Conservation (phyloP, 331 rosid species). For the Cydonia oblonga region DNA sequence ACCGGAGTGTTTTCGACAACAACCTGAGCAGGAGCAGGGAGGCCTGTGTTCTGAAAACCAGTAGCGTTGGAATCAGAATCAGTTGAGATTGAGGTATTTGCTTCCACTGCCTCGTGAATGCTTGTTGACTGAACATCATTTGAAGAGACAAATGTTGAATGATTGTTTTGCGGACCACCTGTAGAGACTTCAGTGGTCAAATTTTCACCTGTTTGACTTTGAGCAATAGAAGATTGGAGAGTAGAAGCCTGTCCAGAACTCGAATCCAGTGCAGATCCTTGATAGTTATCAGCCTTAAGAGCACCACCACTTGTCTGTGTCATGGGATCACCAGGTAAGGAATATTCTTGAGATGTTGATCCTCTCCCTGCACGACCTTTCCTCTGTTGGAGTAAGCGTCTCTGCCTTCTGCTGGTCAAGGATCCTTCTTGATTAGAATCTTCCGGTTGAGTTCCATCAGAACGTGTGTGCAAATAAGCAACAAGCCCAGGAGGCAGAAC, state of each 20-base stretch:
- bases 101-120: constrained; percentile 36
- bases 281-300: constrained; percentile 38
- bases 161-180: constrained; percentile 38
- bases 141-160: constrained; percentile 30
- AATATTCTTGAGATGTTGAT: constrained; percentile 60
- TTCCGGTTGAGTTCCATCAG: constrained; percentile 56
- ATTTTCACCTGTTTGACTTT: constrained; percentile 43
- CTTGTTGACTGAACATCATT: constrained; percentile 32
- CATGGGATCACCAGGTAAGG: constrained; percentile 54
- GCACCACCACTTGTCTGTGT: constrained; percentile 40
- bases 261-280: constrained; percentile 36
- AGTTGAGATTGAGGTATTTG: constrained; percentile 31
- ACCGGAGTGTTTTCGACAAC: constrained; percentile 97
- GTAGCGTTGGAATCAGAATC: constrained; percentile 39
- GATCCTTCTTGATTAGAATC: constrained; percentile 65
- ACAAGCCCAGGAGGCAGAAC: constrained; percentile 98
- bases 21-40: constrained; percentile 99
- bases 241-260: constrained; percentile 43
- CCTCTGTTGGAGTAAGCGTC: constrained; percentile 83
- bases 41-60: constrained; percentile 49
- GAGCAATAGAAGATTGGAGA: constrained; percentile 45
- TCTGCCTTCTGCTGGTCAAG: constrained; percentile 58
- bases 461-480: constrained; percentile 90
- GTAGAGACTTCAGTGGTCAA: constrained; percentile 26
- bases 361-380: constrained; percentile 77